Base-by-base conservation (phyloP, 179 eudicot genomes). In the Patellifolia procumbens region DNA sequence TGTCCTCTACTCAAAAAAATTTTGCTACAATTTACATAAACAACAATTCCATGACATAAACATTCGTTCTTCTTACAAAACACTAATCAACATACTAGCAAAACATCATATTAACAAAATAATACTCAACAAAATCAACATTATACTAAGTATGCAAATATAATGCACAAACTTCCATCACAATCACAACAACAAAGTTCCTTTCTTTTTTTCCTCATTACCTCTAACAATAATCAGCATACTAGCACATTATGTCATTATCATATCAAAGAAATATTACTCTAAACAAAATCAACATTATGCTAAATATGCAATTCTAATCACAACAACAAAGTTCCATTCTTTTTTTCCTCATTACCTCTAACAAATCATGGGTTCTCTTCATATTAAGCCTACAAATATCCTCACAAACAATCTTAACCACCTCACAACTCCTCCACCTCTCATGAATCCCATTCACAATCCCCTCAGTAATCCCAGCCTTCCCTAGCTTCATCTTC, bases 381-480 rank as follows among this genome's bases (percentile, higher is more conserved):
- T 87, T 88, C 97, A 95, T 95, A 72, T 95, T 93, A 76, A 90
- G 67, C 83, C 82, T 85, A 78, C 87, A 93, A 63, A 95, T 81
- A 89, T 95, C 99, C 73, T 95, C 95, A 56, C 91, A 87, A 10
- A 70, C 78, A 80, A 95, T 83, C 90, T 82, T 95, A 42, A 95
- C 97, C 53, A 93, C 84, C 82, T 93, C 97, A 19, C 68, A 20
- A 28, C 61, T 74, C 83, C 96, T 86, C 99, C 99, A 95, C 76
- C 98, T 87, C 69, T 95, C 98, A 78, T 95, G 99, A 74, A 95
- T 90, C 74, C 97, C 97, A 81, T 95, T 95, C 72, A 95, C 93
- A 76, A 95, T 72, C 78, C 99, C 99, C 68, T 93, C 98, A 6
- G 97, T 95, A 46, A 95, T 79, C 79, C 99, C 99, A 0, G 95